These are phyloP conservation scores for Cardiospermum halicacabum DNA, from an alignment of 345 rosid species.

Conservation along the genomic window DNA sequence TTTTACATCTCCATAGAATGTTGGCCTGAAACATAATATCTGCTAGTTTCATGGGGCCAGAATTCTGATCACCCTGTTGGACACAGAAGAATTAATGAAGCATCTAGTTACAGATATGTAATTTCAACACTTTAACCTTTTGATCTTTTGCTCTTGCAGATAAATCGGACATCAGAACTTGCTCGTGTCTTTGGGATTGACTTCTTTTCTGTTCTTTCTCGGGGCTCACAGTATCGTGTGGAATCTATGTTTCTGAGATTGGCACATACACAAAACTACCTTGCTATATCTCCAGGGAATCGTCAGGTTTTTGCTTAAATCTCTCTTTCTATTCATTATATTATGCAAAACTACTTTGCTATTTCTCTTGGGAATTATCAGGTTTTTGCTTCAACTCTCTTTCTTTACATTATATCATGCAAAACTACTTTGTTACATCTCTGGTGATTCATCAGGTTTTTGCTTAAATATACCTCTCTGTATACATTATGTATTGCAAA, in stretches of 20 bases:
- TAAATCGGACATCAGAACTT: constrained; percentile 95
- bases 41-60: background rate
- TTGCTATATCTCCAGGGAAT: constrained; percentile 91
- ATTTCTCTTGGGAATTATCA: constrained; percentile 91
- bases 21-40: background rate
- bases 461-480: too few relatives aligned
- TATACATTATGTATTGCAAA: too few relatives aligned
- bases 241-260: constrained; percentile 95
- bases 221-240: constrained; percentile 97
- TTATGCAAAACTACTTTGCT: constrained; percentile 87
- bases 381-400: constrained; percentile 41
- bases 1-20: background rate
- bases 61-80: background rate
- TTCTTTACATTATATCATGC: too few relatives aligned
- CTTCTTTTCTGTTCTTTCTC: constrained; percentile 95
- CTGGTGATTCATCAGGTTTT: constrained; percentile 88
- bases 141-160: constrained; percentile 43
- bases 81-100: background rate
- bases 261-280: constrained; percentile 92
- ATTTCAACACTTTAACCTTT: constrained; percentile 4
- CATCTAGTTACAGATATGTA: background rate
- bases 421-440: constrained; percentile 90
- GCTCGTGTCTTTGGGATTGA: constrained; percentile 97
- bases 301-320: constrained; percentile 54
- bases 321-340: background rate